Base-by-base conservation (phyloP, 768 basidiomycete genomes). In the Sarcomyxa edulis region DNA sequence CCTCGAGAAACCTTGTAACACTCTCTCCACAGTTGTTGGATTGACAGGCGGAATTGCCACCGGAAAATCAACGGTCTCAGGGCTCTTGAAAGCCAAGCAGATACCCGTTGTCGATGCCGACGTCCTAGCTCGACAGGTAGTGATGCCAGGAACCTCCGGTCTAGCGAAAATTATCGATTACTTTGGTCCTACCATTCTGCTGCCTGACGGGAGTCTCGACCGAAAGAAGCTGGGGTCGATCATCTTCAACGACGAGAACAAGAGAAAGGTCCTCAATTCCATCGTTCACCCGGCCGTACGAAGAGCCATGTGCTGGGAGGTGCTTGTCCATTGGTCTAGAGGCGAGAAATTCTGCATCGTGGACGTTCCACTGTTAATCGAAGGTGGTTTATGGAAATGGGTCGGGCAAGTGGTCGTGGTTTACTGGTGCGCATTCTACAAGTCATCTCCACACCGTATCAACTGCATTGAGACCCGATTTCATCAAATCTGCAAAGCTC, bases 11-110 rank as follows among this genome's bases (percentile, higher is more conserved):
- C n/a, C n/a, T n/a, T n/a, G n/a, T n/a, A n/a, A n/a, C n/a, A n/a
- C n/a, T n/a, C n/a, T n/a, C 22, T 3, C 8, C 31, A 22, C 15
- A 95, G 94, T 98, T 42, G 76, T 96, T 45, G 95, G 96, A 27
- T 76, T 99, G 15, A 97, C 95, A 20, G 96, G 96, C 6, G 91
- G 94, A 2, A 97, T 99, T 42, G 90, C 93, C 15, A 93, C 92
- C 6, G 93, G 95, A 37, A 99, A 99, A 65, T 96, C 94, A 1
- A 87, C 92, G 9, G 96, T 93, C 8, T 89, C 93, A 0, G 60
- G 64, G 6, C 68, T 93, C 28, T 68, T 98, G 24, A 71, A 72
- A 36, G 64, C 70, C 0, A 80, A 80, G 48, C 44, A 62, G 21
- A 64, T 98, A 21, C 88, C 91, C n/a, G 66, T 98, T 48, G 74